These are phyloP conservation scores for Moesziomyces antarcticus DNA, from an alignment of 1,284 basidiomycete species.

Conservation along the genomic window DNA sequence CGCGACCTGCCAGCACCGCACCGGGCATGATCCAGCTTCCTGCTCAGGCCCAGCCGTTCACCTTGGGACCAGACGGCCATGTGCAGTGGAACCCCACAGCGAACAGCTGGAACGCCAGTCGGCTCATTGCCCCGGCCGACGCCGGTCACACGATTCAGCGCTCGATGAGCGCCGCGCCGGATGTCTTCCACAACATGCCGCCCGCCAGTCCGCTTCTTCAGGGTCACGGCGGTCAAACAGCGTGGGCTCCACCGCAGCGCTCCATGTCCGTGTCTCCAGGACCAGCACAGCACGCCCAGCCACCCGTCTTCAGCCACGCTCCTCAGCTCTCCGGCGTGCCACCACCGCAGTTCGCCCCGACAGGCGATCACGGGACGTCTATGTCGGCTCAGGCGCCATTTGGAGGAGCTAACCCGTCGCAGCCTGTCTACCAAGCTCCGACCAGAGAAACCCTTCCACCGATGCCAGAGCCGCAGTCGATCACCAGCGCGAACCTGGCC, in stretches of 20 bases:
- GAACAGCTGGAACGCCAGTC: slow-evolving; percentile 42
- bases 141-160: slow-evolving; percentile 28
- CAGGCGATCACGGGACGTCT: slow-evolving; percentile 15
- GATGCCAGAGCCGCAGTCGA: slow-evolving; percentile 36
- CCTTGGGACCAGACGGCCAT: slow-evolving; percentile 22
- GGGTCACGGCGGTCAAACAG: slow-evolving; percentile 6
- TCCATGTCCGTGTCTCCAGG: slow-evolving; percentile 42
- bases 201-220: neutral
- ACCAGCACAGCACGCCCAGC: slow-evolving; percentile 12
- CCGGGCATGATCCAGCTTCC: slow-evolving; percentile 50
- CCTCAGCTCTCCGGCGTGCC: slow-evolving; percentile 2
- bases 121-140: slow-evolving; percentile 23
- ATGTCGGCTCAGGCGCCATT: slow-evolving; percentile 13
- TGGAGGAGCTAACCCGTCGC: slow-evolving; percentile 10
- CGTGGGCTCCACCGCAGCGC: slow-evolving; percentile 36
- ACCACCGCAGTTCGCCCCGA: neutral
- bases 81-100: slow-evolving; percentile 38
- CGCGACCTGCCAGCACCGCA: slow-evolving; percentile 44
- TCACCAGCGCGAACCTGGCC: slow-evolving; percentile 5
- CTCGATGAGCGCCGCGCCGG: slow-evolving; percentile 50
- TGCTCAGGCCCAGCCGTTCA: slow-evolving; percentile 31
- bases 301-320: slow-evolving; percentile 11
- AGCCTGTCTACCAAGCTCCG: slow-evolving; percentile 4
- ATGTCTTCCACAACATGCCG: slow-evolving; percentile 30
- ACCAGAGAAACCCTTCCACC: slow-evolving; percentile 14